Base-by-base conservation (phyloP, 1,284 basidiomycete genomes). In the Athelia sp. region DNA sequence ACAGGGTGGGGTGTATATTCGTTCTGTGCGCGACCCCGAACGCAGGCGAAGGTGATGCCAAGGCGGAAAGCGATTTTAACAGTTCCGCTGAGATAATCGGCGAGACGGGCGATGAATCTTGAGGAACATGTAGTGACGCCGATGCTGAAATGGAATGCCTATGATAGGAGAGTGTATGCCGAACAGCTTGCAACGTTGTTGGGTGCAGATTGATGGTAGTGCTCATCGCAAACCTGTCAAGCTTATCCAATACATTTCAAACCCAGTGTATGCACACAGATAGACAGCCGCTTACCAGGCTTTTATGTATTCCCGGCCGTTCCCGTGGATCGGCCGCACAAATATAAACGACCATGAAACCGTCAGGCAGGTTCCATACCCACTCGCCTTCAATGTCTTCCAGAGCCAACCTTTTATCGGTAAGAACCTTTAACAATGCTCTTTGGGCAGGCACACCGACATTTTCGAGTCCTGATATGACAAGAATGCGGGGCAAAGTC, bases 171-270 rank as follows among this genome's bases (percentile, higher is more conserved):
- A 46, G 69, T 49, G 67, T 66, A 43, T 62, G 72, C 46, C 65
- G 73, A 54, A 53, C 72, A 62, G 50, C 71, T 54, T 66, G 36
- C 19, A 17, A 67, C 19, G 54, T 68, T 56, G 59, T 59, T 29
- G 71, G 60, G 19, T 71, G 65, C 35, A 81, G 60, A 38, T 70
- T 68, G 47, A 90, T 65, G 36, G 78, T 78, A 3, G 76, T 76
- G 56, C 85, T 89, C 75, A 91, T 82, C 2, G 86, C 72, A 62
- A 91, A 91, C 54, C 77, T 79, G 61, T 91, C 87, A 19, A 91
- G 70, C 87, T 90, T 29, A 59, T 40, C 22, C 26, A 19, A 45
- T 15, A 32, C 36, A 46, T 49, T 45, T 46, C 45, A 52, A 47
- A 31, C 40, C 29, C 22, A 46, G 24, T 43, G 38, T 17, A 47